phyloP scores from a whole-genome alignment of 805 yeast genomes.

The Suhomyces prunicola region DNA sequence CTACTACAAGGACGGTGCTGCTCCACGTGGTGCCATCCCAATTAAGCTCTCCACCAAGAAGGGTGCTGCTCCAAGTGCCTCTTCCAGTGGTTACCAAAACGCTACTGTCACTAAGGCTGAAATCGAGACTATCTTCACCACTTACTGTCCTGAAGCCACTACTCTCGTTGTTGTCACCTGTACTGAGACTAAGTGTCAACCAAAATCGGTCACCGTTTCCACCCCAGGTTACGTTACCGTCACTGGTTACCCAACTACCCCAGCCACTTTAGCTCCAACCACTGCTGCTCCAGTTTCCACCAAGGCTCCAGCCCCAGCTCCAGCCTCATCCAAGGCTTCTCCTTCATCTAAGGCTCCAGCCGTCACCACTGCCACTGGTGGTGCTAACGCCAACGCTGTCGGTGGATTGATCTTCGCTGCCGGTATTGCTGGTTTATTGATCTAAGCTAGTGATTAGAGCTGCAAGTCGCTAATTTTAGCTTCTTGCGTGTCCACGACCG shows the following conservation, averaged over 20 bases:
- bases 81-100: neutral
- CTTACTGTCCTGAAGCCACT: slow-evolving; percentile 38
- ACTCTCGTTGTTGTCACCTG: slow-evolving; percentile 33
- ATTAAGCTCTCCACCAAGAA: slow-evolving; percentile 8
- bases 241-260: slow-evolving; percentile 16
- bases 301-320: neutral
- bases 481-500: neutral
- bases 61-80: slow-evolving; percentile 1
- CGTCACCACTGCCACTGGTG: slow-evolving; percentile 7
- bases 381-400: slow-evolving; percentile 8
- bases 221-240: slow-evolving; percentile 31
- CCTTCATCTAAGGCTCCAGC: slow-evolving; percentile 1
- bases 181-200: slow-evolving; percentile 22
- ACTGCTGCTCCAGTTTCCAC: neutral
- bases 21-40: slow-evolving; percentile 21
- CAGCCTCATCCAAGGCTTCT: neutral
- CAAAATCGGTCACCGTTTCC: slow-evolving; percentile 27
- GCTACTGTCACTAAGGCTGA: slow-evolving; percentile 23
- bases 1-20: slow-evolving; percentile 22
- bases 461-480: neutral
- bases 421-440: neutral
- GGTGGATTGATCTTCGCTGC: slow-evolving; percentile 6
- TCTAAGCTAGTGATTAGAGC: neutral
- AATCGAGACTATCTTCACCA: slow-evolving; percentile 34
- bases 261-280: neutral